Percentiles rank a stretch among this genome's conserved stretches.
phyloP scores from a whole-genome alignment of 164 flowering plant species.

The Protea cynaroides region DNA sequence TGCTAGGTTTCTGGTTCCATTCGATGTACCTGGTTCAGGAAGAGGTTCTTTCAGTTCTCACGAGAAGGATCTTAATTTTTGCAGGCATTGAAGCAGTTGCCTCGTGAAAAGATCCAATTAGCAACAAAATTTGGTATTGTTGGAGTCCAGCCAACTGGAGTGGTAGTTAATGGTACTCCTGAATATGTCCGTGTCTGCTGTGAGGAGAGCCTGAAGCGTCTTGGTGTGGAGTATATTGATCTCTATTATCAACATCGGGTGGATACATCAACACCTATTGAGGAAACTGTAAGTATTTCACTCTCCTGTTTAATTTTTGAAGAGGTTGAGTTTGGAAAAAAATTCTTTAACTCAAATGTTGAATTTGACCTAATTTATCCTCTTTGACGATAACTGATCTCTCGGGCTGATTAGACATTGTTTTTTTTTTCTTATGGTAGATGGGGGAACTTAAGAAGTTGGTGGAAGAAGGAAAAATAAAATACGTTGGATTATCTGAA shows the following conservation, averaged over 20 bases:
- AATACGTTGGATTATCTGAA: conserved; percentile 36
- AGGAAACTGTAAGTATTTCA: conserved; percentile 32
- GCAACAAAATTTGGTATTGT: conserved; percentile 46
- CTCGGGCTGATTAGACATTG: not conserved
- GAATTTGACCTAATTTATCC: not conserved
- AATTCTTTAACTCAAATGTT: not conserved
- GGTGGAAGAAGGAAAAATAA: conserved; percentile 36
- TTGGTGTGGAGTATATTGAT: conserved; percentile 44
- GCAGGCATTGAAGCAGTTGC: conserved; percentile 45
- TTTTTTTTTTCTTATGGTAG: conserved; percentile 7
- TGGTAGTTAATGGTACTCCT: conserved; percentile 28
- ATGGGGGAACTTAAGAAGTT: conserved; percentile 36
- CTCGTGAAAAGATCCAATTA: conserved; percentile 37
- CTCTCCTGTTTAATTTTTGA: not conserved
- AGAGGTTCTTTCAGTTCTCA: not conserved
- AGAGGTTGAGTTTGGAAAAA: not conserved
- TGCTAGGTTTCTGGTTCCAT: not conserved
- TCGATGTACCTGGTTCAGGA: not conserved
- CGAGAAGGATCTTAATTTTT: conserved; percentile 2
- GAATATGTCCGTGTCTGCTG: conserved; percentile 44
- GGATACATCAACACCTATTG: conserved; percentile 35
- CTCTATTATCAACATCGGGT: conserved; percentile 42
- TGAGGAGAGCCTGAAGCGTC: conserved; percentile 46
- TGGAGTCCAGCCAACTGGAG: not conserved
- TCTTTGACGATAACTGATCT: not conserved